Evolutionary conservation across 2,329 filamentous ascomycete genomes (phyloP).

Genomic region (Exophiala bonariae): DNA sequence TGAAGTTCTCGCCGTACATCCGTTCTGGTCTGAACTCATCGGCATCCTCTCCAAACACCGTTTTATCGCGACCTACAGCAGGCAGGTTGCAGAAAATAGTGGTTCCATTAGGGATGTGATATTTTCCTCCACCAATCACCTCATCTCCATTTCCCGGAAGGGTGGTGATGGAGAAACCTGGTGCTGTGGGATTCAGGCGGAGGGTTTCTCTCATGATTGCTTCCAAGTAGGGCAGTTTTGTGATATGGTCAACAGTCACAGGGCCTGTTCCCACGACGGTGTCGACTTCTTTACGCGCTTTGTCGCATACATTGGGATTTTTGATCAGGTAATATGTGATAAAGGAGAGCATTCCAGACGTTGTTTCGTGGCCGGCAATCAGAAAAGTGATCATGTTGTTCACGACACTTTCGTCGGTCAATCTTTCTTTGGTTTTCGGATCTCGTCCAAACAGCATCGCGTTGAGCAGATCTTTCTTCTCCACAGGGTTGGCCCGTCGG

Average conservation of each 20-base stretch:
- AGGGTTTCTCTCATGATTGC: slow-evolving; percentile 68
- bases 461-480: slow-evolving; percentile 60
- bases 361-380: slow-evolving; percentile 64
- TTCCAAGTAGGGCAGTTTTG: slow-evolving; percentile 65
- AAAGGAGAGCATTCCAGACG: slow-evolving; percentile 66
- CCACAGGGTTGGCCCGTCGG: slow-evolving; percentile 54
- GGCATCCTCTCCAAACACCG: slow-evolving; percentile 66
- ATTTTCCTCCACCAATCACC: slow-evolving; percentile 57
- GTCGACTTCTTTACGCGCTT: slow-evolving; percentile 69
- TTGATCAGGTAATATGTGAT: slow-evolving; percentile 65
- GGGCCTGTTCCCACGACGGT: slow-evolving; percentile 57
- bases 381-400: slow-evolving; percentile 71
- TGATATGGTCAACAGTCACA: slow-evolving; percentile 56
- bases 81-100: slow-evolving; percentile 51
- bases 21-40: slow-evolving; percentile 68
- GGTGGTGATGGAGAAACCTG: slow-evolving; percentile 56
- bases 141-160: slow-evolving; percentile 22
- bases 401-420: slow-evolving; percentile 62
- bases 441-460: slow-evolving; percentile 61
- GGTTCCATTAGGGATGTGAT: slow-evolving; percentile 56
- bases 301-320: slow-evolving; percentile 59
- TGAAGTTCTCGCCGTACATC: slow-evolving; percentile 70
- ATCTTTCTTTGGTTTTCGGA: slow-evolving; percentile 58
- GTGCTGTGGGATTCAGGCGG: slow-evolving; percentile 62
- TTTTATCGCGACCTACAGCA: slow-evolving; percentile 61